Percentiles rank a stretch among this genome's conserved stretches.
Conservation (phyloP, 306 rosid genomes). For the Vachellia collinsii region DNA sequence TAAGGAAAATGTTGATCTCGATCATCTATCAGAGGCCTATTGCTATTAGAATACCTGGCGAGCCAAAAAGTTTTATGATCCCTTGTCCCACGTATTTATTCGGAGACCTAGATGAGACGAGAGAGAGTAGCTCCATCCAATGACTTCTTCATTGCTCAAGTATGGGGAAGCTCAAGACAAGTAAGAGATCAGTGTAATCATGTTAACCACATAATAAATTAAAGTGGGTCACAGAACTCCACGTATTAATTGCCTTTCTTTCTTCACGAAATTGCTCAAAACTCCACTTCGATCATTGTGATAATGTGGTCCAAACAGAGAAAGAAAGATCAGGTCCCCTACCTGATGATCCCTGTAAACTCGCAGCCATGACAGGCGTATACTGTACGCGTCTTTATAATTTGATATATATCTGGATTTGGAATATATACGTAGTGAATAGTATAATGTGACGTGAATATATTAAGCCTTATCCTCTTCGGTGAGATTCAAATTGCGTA, state of each 20-base stretch:
- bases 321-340: slow-evolving; percentile 12
- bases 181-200: background rate
- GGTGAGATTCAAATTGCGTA: slow-evolving; percentile 20
- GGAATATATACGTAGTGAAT: background rate
- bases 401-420: background rate
- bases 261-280: slow-evolving; percentile 2
- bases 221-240: slow-evolving; percentile 5
- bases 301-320: slow-evolving; percentile 6
- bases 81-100: slow-evolving; percentile 14
- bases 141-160: background rate
- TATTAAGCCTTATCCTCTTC: slow-evolving; percentile 16
- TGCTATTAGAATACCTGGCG: background rate
- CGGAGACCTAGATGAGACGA: background rate
- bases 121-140: background rate
- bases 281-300: slow-evolving; percentile 10
- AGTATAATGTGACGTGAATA: slow-evolving; percentile 3
- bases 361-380: background rate
- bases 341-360: background rate
- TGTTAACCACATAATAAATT: slow-evolving; percentile 2
- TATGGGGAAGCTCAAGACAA: background rate
- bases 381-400: background rate
- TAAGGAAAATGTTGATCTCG: background rate
- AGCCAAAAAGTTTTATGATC: background rate
- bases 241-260: background rate
- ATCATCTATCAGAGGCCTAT: background rate